Base-by-base conservation (phyloP, 352 stramenopile species). In the Elongisporangium senticosum region DNA sequence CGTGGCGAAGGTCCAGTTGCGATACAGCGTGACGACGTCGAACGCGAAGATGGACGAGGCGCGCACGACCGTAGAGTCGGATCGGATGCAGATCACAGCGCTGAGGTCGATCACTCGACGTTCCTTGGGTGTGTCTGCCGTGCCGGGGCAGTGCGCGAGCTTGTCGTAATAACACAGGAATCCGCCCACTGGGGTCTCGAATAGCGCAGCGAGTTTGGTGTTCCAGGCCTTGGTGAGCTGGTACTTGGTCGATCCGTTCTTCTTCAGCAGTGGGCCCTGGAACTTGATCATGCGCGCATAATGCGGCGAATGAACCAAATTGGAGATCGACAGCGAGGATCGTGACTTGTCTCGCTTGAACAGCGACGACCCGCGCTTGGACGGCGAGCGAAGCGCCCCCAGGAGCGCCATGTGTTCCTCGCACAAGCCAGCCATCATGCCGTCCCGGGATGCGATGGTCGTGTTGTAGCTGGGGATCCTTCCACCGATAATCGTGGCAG, bases 121-220 rank as follows among this genome's bases (percentile, higher is more conserved):
- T 22, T 89, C 76, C 57, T 79, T 86, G 13, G 72, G 73, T 0
- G 55, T 65, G 3, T 84, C 76, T 0, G 76, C 75, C 24, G 74
- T 70, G 1, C 79, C 75, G 6, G 82, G 81, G 50, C 77, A 89
- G 48, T 89, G 82, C 3, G 71, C 56, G 0, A 87, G 61, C 53
- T 84, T 84, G 65, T 92, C 77, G 57, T 87, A 89, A 53, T 90
- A 92, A 62, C 79, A 87, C 17, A 92, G 62, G 55, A 86, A 88
- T 4, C 69, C 73, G 1, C 83, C 83, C 5, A 90, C 63, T 0
- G 83, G 79, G 0, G 79, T 88, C 49, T 89, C 80, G 7, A 89
- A 75, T 2, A 90, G 51, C 11, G 69, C 75, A 3, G 64, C 69
- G 22, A 77, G 67, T 55, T 92, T 92, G 5, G 56, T 54, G 33